Evolutionary conservation across 1,284 basidiomycete species (phyloP), one percentile per base, ranked within the genome.

Genomic region (Apiotrichum mycotoxinovorans): DNA sequence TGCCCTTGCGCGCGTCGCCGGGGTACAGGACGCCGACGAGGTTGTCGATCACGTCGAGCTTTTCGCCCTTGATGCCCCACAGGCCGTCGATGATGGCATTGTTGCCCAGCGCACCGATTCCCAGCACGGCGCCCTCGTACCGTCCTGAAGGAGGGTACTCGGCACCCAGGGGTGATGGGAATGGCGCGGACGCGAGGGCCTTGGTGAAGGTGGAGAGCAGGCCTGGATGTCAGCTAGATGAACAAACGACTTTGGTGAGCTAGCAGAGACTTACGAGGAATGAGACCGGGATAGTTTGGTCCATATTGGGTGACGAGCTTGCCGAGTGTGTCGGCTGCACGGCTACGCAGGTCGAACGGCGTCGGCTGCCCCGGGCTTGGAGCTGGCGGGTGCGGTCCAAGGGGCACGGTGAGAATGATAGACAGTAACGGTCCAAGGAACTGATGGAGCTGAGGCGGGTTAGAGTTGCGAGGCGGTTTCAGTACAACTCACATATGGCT

Each of bases 171-270:
- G 73, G 72, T 7, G 71, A 71, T 3, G 73, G 71, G 62, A 69
- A 70, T 15, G 74, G 72, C 7, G 72, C 60, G 1, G 72, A 69
- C 7, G 68, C 48, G 3, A 98, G 83, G 0, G 92, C 92, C 15
- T 93, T 83, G 9, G 94, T 82, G 8, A 98, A 83, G 0, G 95
- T 97, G 69, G 95, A 93, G 78, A 94, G 88, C 48, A 98, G 87
- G 11, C 95, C 87, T 33, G 89, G 30, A 8, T 38, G 27, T 41
- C 18, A 50, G 43, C 11, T 38, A 7, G n/a, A n/a, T n/a, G n/a
- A n/a, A n/a, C n/a, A n/a, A n/a, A n/a, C n/a, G n/a, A n/a, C n/a
- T n/a, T n/a, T n/a, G n/a, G n/a, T n/a, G n/a, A n/a, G n/a, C n/a
- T n/a, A n/a, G n/a, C n/a, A n/a, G n/a, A n/a, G n/a, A n/a, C 72